Conservation (phyloP, 768 basidiomycete species). For the Austroboletus eburneus region DNA sequence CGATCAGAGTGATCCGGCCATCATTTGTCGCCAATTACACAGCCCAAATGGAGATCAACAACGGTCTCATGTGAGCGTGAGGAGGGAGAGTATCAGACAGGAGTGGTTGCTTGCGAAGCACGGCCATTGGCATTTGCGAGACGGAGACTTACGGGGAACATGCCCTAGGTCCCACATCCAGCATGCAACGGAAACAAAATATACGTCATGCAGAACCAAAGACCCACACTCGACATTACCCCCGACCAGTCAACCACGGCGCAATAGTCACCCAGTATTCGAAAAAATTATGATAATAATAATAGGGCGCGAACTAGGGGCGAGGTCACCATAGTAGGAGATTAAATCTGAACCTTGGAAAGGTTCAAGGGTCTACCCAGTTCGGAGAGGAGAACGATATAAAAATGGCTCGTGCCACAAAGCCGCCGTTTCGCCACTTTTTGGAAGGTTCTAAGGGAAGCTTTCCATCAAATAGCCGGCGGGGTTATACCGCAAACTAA, state of each 20-base stretch:
- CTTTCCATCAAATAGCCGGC: slow-evolving; percentile 11
- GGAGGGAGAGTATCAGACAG: background rate
- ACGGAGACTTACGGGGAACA: background rate
- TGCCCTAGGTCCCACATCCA: background rate
- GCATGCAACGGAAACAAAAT: background rate
- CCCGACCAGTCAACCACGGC: too few species aligned
- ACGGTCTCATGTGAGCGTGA: background rate
- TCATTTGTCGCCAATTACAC: slow-evolving; percentile 10
- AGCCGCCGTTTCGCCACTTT: background rate
- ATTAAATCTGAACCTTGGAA: background rate
- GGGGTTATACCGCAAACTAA: slow-evolving; percentile 10
- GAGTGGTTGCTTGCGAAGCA: background rate
- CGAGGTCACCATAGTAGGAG: slow-evolving; percentile 8
- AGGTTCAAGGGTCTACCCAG: background rate
- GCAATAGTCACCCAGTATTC: too few species aligned
- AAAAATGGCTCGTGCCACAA: background rate
- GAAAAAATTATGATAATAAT: too few species aligned
- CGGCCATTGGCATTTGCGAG: background rate
- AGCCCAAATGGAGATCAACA: slow-evolving; percentile 13
- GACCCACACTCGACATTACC: too few species aligned
- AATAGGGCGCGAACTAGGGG: slow-evolving; percentile 4
- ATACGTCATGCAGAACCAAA: slow-evolving; percentile 1
- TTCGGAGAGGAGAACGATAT: background rate
- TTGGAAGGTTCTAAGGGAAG: slow-evolving; percentile 22
- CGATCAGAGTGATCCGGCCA: slow-evolving; percentile 8